These are phyloP conservation scores for Geotrichum aggregatum DNA, from an alignment of 1,139 yeast species.

Conservation along the genomic window DNA sequence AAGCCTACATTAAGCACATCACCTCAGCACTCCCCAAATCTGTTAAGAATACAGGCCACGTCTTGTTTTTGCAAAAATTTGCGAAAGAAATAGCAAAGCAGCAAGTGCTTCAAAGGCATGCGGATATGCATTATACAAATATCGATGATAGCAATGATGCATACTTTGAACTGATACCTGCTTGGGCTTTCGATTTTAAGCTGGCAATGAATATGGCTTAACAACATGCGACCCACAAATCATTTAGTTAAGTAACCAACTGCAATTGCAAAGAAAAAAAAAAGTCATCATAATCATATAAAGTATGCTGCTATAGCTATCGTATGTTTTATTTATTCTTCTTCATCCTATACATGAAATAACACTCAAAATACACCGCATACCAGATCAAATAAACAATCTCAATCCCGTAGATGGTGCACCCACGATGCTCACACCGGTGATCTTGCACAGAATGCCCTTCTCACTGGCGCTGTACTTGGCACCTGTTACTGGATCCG, in stretches of 20 bases:
- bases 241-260: background rate
- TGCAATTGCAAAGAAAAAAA: background rate
- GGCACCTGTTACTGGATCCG: slow-evolving; percentile 88
- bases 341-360: too few species aligned
- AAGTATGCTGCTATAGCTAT: too few species aligned
- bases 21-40: slow-evolving; percentile 11
- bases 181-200: background rate
- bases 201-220: too few species aligned
- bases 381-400: slow-evolving; percentile 28
- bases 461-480: slow-evolving; percentile 71
- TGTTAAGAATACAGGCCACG: slow-evolving; percentile 4
- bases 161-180: background rate
- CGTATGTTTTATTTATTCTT: too few species aligned
- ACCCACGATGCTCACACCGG: slow-evolving; percentile 75
- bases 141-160: background rate
- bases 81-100: slow-evolving; percentile 13
- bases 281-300: too few species aligned
- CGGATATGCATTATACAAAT: slow-evolving; percentile 2
- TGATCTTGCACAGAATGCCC: slow-evolving; percentile 74
- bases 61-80: slow-evolving; percentile 14
- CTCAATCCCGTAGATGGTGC: slow-evolving; percentile 93
- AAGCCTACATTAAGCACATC: slow-evolving; percentile 12
- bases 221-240: background rate
- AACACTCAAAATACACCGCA: too few species aligned
- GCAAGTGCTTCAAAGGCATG: too few species aligned